Conservation (phyloP, 2,329 filamentous ascomycete species). For the Paradendryphiella salina region DNA sequence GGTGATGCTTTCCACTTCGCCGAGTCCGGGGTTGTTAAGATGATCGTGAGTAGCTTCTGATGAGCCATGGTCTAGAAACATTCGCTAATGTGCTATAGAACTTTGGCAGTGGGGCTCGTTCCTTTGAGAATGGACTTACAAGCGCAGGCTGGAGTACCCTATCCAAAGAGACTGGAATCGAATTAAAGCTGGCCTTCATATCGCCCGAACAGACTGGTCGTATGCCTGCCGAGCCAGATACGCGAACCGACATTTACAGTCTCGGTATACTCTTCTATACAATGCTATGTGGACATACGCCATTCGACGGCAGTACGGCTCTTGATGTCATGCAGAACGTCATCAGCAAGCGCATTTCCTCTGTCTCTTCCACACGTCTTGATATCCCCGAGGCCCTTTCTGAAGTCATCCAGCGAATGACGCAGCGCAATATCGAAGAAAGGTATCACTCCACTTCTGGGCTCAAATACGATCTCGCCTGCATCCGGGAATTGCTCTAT, state of each 20-base stretch:
- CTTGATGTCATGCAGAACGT: constrained; percentile 92
- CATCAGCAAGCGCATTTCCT: constrained; percentile 74
- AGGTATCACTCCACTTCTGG: constrained; percentile 89
- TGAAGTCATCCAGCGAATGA: constrained; percentile 87
- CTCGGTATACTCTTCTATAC: constrained; percentile 89
- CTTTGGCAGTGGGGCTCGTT: constrained; percentile 82
- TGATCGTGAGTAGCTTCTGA: background rate
- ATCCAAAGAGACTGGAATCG: constrained; percentile 81
- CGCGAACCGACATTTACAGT: constrained; percentile 88
- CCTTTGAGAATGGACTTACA: constrained; percentile 84
- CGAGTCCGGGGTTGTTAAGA: constrained; percentile 69
- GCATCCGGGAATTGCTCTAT: constrained; percentile 72
- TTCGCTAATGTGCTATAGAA: constrained; percentile 63
- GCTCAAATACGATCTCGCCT: constrained; percentile 76
- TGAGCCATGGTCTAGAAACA: background rate
- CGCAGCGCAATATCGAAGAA: constrained; percentile 82
- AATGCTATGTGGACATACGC: constrained; percentile 68
- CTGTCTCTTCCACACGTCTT: constrained; percentile 73
- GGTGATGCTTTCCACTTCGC: constrained; percentile 91
- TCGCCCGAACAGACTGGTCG: constrained; percentile 93
- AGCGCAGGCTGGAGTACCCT: constrained; percentile 85
- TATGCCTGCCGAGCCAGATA: constrained; percentile 86
- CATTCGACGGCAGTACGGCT: constrained; percentile 77
- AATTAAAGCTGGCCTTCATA: constrained; percentile 88
- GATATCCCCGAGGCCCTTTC: constrained; percentile 84